These are phyloP conservation scores for Datura wrightii DNA, from an alignment of 257 asterid species.

Conservation along the genomic window DNA sequence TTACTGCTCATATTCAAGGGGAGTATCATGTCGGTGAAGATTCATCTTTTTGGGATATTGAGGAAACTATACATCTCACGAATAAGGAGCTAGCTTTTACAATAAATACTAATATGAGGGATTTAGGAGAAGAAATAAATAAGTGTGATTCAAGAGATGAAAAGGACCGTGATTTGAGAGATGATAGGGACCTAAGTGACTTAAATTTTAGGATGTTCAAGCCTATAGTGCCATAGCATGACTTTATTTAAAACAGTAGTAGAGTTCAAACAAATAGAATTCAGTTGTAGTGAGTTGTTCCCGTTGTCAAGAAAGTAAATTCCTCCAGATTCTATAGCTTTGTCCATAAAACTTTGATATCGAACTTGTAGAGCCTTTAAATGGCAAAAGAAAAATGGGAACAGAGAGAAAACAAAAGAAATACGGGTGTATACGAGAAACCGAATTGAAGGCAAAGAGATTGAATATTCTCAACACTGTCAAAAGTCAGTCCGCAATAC, in stretches of 20 bases:
- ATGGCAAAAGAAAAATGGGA: background rate
- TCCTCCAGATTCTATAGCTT: constrained; percentile 11
- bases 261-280: background rate
- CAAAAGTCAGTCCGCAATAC: no score
- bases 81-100: background rate
- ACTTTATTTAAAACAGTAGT: background rate
- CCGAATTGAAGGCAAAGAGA: background rate
- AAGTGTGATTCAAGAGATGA: background rate
- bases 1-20: background rate
- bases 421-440: background rate
- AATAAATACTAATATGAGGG: background rate
- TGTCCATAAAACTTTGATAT: background rate
- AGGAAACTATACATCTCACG: background rate
- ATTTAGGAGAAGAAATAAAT: background rate
- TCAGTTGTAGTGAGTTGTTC: background rate
- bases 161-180: no score
- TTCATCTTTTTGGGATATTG: background rate
- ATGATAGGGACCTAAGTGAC: background rate
- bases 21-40: background rate
- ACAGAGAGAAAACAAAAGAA: background rate
- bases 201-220: constrained; percentile 27
- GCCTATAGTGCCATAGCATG: constrained; percentile 1
- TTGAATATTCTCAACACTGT: background rate
- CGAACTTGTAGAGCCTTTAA: background rate
- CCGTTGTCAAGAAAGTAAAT: background rate